These are phyloP conservation scores for Termitomyces eurrhizus DNA, from an alignment of 768 basidiomycete species.

Conservation along the genomic window DNA sequence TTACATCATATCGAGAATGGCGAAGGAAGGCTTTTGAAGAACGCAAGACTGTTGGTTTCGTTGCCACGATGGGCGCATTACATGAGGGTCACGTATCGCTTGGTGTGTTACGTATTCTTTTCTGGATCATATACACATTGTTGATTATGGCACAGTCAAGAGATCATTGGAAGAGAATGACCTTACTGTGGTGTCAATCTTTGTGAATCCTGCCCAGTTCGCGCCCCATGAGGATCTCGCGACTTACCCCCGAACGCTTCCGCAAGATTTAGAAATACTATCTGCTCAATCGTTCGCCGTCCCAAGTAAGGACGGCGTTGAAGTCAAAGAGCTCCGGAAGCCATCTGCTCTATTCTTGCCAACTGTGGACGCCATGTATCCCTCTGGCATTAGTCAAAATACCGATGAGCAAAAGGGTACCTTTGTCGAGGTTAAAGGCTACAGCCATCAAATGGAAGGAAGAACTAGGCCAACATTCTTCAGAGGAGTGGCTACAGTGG, in stretches of 20 bases:
- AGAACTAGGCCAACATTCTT: constrained; percentile 86
- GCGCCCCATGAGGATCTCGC: constrained; percentile 92
- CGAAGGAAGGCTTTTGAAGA: constrained; percentile 54
- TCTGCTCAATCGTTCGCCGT: constrained; percentile 28
- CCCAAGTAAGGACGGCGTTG: constrained; percentile 12
- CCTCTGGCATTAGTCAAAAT: constrained; percentile 83
- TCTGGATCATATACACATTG: neutral
- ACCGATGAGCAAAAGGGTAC: constrained; percentile 75
- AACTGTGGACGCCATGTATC: constrained; percentile 82
- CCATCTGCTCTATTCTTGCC: constrained; percentile 80
- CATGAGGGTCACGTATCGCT: constrained; percentile 92
- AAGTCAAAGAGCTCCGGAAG: constrained; percentile 27
- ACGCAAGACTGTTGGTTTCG: constrained; percentile 77
- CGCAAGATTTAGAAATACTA: constrained; percentile 67
- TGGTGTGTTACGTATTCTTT: constrained; percentile 44
- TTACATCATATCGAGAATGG: constrained; percentile 71
- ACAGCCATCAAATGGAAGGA: constrained; percentile 92
- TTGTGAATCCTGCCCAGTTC: constrained; percentile 98
- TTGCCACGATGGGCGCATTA: constrained; percentile 98
- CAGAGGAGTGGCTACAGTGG: constrained; percentile 91
- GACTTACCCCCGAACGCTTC: constrained; percentile 86
- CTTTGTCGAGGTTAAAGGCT: constrained; percentile 90
- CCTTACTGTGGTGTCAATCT: constrained; percentile 88
- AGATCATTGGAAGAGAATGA: constrained; percentile 76
- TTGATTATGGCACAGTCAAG: constrained; percentile 49